Conservation (phyloP, 108 stramenopile genomes). For the Conticribra weissflogii region DNA sequence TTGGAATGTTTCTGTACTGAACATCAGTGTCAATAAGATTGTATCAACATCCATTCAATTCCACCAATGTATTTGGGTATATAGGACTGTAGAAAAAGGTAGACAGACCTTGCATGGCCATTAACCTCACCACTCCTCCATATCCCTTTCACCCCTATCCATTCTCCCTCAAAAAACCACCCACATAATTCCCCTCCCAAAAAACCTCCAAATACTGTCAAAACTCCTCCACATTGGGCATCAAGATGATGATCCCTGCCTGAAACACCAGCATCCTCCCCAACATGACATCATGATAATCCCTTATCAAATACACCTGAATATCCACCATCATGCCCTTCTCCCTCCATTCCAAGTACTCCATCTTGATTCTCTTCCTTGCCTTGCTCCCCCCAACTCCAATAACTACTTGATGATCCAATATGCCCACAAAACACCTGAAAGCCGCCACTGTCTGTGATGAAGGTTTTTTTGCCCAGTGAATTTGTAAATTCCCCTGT, state of each 20-base stretch:
- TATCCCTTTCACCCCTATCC: constrained; percentile 75
- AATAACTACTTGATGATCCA: constrained; percentile 54
- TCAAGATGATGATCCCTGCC: constrained; percentile 69
- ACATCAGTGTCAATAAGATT: constrained; percentile 66
- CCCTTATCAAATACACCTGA: constrained; percentile 73
- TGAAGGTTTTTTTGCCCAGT: constrained; percentile 49
- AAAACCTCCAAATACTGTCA: constrained; percentile 60
- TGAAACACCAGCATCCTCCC: constrained; percentile 61
- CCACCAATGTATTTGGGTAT: constrained; percentile 49
- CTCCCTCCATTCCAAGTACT: constrained; percentile 61
- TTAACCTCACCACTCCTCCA: constrained; percentile 74
- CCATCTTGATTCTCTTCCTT: constrained; percentile 41
- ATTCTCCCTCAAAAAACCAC: constrained; percentile 52
- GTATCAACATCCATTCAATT: constrained; percentile 64
- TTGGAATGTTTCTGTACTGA: constrained; percentile 32
- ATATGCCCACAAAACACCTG: constrained; percentile 57
- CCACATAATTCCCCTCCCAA: constrained; percentile 59
- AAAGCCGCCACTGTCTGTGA: constrained; percentile 71
- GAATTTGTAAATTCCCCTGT: constrained; percentile 69
- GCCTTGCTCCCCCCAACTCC: constrained; percentile 46
- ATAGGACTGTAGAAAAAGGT: constrained; percentile 72
- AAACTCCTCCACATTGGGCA: constrained; percentile 49
- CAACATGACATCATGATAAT: constrained; percentile 60
- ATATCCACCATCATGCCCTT: constrained; percentile 56
- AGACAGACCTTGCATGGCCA: constrained; percentile 76